phyloP scores from a whole-genome alignment of 2,329 filamentous ascomycete species.

The Penicillium concentricum region DNA sequence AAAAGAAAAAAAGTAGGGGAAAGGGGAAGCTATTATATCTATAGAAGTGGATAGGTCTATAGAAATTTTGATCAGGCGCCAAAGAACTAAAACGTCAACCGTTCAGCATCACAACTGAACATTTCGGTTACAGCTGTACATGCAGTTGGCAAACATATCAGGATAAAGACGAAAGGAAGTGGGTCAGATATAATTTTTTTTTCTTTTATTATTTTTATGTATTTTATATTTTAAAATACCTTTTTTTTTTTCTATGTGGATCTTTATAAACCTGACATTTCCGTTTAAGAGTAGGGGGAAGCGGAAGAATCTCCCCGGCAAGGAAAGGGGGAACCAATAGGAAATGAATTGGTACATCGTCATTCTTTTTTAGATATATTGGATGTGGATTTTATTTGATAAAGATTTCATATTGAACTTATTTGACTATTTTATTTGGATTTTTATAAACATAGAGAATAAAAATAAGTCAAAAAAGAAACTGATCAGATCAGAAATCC shows the following conservation, averaged over 20 bases:
- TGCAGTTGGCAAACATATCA: constrained; percentile 38
- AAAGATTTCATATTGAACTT: no score
- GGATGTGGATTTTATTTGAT: not conserved
- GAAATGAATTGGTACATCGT: constrained; percentile 13
- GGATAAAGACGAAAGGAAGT: constrained; percentile 29
- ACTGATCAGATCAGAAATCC: no score
- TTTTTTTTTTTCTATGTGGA: constrained; percentile 14
- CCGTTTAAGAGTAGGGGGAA: constrained; percentile 13
- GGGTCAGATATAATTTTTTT: constrained; percentile 18
- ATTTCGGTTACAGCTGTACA: constrained; percentile 40
- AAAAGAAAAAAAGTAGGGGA: constrained; percentile 22
- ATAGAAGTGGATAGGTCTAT: constrained; percentile 34
- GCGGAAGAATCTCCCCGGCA: constrained; percentile 19
- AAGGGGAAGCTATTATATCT: constrained; percentile 30
- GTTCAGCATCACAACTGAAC: constrained; percentile 28
- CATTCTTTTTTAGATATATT: constrained; percentile 6
- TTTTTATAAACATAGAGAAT: no score
- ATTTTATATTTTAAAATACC: not conserved
- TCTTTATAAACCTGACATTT: constrained; percentile 11
- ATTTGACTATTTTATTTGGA: not conserved
- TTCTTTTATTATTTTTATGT: constrained; percentile 11
- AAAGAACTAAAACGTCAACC: constrained; percentile 31
- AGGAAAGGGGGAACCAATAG: constrained; percentile 21
- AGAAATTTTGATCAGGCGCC: constrained; percentile 33
- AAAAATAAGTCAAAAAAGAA: not conserved